phyloP scores from a whole-genome alignment of 805 yeast species.

The Suhomyces sp. region DNA sequence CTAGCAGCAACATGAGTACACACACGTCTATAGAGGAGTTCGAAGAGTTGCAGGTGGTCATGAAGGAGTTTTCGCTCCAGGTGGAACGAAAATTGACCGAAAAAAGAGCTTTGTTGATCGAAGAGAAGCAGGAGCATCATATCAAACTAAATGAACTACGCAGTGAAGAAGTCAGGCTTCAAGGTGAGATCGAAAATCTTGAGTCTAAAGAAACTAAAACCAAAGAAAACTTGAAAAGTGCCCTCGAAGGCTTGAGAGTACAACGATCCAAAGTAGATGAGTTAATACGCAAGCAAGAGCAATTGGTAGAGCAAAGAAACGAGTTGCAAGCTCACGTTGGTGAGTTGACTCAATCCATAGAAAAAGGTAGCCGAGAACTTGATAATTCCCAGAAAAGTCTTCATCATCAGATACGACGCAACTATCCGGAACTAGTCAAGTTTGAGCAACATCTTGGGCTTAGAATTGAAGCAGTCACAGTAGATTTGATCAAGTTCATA shows the following conservation, averaged over 20 bases:
- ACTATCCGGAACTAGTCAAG: conserved; percentile 49
- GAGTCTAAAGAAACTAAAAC: conserved; percentile 25
- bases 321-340: conserved; percentile 26
- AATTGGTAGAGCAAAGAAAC: conserved; percentile 27
- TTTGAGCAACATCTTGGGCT: conserved; percentile 58
- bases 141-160: conserved; percentile 29
- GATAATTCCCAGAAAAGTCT: conserved; percentile 32
- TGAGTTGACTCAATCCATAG: conserved; percentile 30
- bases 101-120: conserved; percentile 31
- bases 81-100: conserved; percentile 34
- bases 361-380: conserved; percentile 29
- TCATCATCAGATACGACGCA: conserved; percentile 43
- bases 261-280: conserved; percentile 36
- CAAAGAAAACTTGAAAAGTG: conserved; percentile 23
- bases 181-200: conserved; percentile 28
- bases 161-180: conserved; percentile 28
- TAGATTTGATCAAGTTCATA: conserved; percentile 45
- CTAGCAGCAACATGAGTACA: not conserved
- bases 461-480: conserved; percentile 48
- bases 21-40: conserved; percentile 28
- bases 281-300: conserved; percentile 32
- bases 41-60: conserved; percentile 32
- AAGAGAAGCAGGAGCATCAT: conserved; percentile 32
- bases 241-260: conserved; percentile 21
- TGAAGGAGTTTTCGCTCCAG: conserved; percentile 37